phyloP scores from a whole-genome alignment of 352 stramenopile genomes.

The Phytopythium montanum region DNA sequence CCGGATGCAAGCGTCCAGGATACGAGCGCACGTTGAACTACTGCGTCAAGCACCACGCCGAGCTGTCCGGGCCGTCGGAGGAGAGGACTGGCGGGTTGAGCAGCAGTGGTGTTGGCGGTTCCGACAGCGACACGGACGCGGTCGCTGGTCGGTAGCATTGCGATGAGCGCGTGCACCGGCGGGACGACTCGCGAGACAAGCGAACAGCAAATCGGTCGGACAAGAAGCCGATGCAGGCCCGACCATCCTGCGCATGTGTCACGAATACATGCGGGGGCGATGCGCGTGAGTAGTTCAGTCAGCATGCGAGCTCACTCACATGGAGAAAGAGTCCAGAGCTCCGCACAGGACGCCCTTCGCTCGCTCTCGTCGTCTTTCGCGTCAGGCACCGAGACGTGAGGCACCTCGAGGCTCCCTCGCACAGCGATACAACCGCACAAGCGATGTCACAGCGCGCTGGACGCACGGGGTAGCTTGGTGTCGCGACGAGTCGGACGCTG shows the following conservation, averaged over 20 bases:
- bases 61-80: neutral
- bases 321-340: neutral
- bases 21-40: slow-evolving; percentile 23
- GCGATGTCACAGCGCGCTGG: too few relatives aligned
- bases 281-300: neutral
- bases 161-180: neutral
- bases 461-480: too few relatives aligned
- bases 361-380: neutral
- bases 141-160: neutral
- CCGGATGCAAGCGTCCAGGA: slow-evolving; percentile 25
- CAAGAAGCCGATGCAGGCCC: neutral
- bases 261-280: neutral
- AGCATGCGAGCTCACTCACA: neutral
- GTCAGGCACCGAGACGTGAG: too few relatives aligned
- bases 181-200: neutral
- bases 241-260: neutral
- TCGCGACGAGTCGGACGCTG: too few relatives aligned
- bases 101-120: neutral
- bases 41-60: slow-evolving; percentile 10
- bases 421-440: neutral
- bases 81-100: neutral
- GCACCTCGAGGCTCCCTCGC: neutral
- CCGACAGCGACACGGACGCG: neutral
- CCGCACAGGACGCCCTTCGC: too few relatives aligned
- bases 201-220: neutral